Evolutionary conservation across 1,284 basidiomycete genomes (phyloP), one percentile per base, ranked within the genome.

Genomic region (Phellopilus nigrolimitatus): DNA sequence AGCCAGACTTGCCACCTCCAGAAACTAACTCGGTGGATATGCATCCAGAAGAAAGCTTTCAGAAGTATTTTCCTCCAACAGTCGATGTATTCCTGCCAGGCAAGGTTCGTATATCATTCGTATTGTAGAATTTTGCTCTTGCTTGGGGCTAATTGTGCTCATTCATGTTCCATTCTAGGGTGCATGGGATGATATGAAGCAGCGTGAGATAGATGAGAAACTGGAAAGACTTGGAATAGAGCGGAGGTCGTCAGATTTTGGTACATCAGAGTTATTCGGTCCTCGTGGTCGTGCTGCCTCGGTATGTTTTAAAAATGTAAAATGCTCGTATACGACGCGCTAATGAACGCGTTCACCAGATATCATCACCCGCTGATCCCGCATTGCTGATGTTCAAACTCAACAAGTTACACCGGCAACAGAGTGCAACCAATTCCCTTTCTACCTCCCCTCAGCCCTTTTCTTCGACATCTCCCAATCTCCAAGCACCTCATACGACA

Each of bases 291-390:
- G 87, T 57, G 85, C 88, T 55, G 82, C 84, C 51, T 90, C 87
- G 59, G 87, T 90, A 65, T 61, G 81, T 77, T 56, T 51, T 50
- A 51, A n/a, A 12, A 38, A 17, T 47, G 13, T 46, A 12, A 7
- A 6, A 15, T 37, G 19, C 46, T 47, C 10, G 41, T 17, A 27
- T 19, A 15, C 24, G 10, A 31, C 21, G n/a, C 17, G 19, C n/a
- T 28, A 30, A 15, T 38, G 41, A 42, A 43, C 19, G 12, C 34
- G 8, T n/a, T n/a, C 8, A 37, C n/a, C 61, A 91, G 88, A 88
- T 91, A 66, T 91, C 88, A 2, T 89, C 87, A 17, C 87, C 88
- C 21, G 88, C 88, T 5, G 88, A 90, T 62, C 87, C 88, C 36
- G 82, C 83, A 15, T 68, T 91, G 22, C 71, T 91, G 22, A 74